Base-by-base conservation (phyloP, 2,329 filamentous ascomycete species). In the Monosporascus sp. region DNA sequence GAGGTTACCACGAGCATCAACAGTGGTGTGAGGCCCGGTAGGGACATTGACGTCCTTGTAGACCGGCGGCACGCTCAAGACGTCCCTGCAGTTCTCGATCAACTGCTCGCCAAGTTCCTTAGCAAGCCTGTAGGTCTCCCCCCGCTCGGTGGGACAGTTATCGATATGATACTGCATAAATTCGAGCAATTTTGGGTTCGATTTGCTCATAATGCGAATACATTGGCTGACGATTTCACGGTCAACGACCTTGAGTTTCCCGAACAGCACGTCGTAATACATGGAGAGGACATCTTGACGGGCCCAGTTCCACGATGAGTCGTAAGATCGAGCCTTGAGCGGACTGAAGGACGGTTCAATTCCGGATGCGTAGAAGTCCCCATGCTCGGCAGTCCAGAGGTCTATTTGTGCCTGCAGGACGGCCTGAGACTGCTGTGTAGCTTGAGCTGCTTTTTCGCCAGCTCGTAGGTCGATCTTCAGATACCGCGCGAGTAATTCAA, bases 111-210 rank as follows among this genome's bases (percentile, higher is more conserved):
- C 93, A 24, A 99, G 87, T 72, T 94, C 86, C 77, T 99, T 96
- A 44, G 94, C 94, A n/a, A 99, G 85, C 74, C 94, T 83, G 74
- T 99, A 99, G 1, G 94, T 99, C 76, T 99, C 94, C 54, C 94
- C 94, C 49, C 93, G 88, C 68, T 99, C 92, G 0, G 92, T 92
- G 1, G 94, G 94, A 76, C 93, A 97, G 77, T 97, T 94, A 67
- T 99, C 94, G 67, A 99, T 99, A 76, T 99, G 94, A 66, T 99
- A 97, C 70, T 99, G 94, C 94, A 99, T 99, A 74, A 97, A 99
- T 63, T 99, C 93, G 54, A 99, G 82, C 1, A 99, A 84, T 37
- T 90, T 88, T 2, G 94, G 94, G 70, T 97, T 99, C 36, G 94
- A 96, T 58, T 94, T 89, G 78, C 97, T 99, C 94, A 99, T 99